These are phyloP conservation scores for Porphyra umbilicalis DNA, from an alignment of 31 red algal species.

Conservation along the genomic window DNA sequence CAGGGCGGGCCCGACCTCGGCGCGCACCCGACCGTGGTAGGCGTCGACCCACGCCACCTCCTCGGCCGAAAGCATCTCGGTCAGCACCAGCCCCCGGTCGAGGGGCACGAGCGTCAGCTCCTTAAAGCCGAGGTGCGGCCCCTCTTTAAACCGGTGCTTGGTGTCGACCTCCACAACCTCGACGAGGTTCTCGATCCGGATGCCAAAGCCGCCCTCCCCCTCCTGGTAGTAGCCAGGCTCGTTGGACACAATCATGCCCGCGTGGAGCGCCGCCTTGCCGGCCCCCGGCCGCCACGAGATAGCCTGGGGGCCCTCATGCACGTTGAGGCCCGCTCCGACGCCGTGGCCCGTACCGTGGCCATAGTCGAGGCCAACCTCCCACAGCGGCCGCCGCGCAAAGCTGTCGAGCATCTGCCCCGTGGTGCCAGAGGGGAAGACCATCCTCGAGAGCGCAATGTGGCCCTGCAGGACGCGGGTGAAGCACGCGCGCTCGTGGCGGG, in stretches of 20 bases:
- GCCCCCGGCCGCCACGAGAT: conserved; percentile 56
- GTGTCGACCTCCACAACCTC: conserved; percentile 46
- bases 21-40: conserved; percentile 63
- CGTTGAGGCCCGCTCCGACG: conserved; percentile 80
- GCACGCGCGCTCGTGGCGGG: conserved; percentile 42
- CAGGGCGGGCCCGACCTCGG: conserved; percentile 28
- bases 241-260: conserved; percentile 81
- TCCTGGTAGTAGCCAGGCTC: conserved; percentile 93
- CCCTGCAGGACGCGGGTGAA: conserved; percentile 87
- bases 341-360: conserved; percentile 94
- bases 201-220: conserved; percentile 65
- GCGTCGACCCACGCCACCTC: conserved; percentile 66
- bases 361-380: conserved; percentile 78
- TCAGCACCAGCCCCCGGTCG: conserved; percentile 41
- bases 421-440: conserved; percentile 73
- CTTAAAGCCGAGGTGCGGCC: conserved; percentile 54
- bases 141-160: conserved; percentile 42
- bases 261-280: conserved; percentile 28
- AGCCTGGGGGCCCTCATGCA: conserved; percentile 91
- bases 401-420: conserved; percentile 67
- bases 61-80: conserved; percentile 11
- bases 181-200: conserved; percentile 86
- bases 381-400: conserved; percentile 61
- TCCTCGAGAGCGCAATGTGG: conserved; percentile 62
- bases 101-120: conserved; percentile 63